phyloP scores from a whole-genome alignment of 148 eudicot genomes.

The Camellia granthamiana region DNA sequence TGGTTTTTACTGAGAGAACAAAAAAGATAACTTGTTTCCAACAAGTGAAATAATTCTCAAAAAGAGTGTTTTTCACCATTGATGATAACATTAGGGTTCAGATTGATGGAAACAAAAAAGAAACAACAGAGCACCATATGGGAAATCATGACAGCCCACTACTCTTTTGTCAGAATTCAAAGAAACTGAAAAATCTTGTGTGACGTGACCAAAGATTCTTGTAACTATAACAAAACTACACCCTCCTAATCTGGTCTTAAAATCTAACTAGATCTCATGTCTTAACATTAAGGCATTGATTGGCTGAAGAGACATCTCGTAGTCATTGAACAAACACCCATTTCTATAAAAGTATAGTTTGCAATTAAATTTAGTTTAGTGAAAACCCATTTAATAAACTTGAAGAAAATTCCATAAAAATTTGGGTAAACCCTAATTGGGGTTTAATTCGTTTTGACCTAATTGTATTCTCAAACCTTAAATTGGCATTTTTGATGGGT shows the following conservation, averaged over 20 bases:
- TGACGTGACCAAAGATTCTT: conserved; percentile 39
- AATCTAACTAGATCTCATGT: conserved; percentile 9
- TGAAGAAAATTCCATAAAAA: too few relatives aligned
- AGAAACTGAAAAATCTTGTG: conserved; percentile 33
- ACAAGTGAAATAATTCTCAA: background rate
- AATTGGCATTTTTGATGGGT: background rate
- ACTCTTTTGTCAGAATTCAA: conserved; percentile 12
- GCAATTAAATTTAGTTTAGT: conserved; percentile 7
- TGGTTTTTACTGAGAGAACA: conserved; percentile 13
- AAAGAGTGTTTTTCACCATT: conserved; percentile 1
- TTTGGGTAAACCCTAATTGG: too few relatives aligned
- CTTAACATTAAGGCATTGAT: background rate
- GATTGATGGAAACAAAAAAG: background rate
- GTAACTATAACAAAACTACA: conserved; percentile 11
- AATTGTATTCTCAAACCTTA: too few relatives aligned
- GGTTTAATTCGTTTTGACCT: too few relatives aligned
- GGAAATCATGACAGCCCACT: background rate
- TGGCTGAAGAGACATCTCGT: too few relatives aligned
- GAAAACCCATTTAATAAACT: too few relatives aligned
- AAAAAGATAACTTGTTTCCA: background rate
- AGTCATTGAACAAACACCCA: too few relatives aligned
- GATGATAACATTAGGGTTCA: conserved; percentile 12
- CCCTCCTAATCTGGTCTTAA: conserved; percentile 8
- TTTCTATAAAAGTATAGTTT: too few relatives aligned
- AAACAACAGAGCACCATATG: background rate